A percentile compares a stretch with the other conserved stretches of the same genome.
These are phyloP conservation scores for Boletales sp. DNA, from an alignment of 768 basidiomycete species.

Conservation along the genomic window DNA sequence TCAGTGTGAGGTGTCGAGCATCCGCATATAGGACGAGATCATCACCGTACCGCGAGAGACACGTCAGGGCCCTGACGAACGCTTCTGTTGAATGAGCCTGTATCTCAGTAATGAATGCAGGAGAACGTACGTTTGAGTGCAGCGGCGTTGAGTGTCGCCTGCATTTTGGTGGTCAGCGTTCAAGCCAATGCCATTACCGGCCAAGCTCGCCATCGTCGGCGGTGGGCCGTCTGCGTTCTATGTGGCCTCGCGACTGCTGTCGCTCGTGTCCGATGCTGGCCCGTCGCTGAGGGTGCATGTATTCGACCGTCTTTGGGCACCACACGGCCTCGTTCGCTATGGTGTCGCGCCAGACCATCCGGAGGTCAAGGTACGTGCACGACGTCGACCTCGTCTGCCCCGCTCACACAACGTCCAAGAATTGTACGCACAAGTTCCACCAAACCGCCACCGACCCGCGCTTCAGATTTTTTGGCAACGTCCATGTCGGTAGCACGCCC, in stretches of 20 bases:
- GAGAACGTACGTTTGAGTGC: slow-evolving; percentile 44
- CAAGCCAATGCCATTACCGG: slow-evolving; percentile 12
- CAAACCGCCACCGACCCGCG: slow-evolving; percentile 72
- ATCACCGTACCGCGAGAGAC: slow-evolving; percentile 80
- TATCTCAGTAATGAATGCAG: slow-evolving; percentile 9
- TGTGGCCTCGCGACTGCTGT: slow-evolving; percentile 81
- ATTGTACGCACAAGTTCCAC: slow-evolving; percentile 96
- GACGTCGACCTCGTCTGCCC: neutral
- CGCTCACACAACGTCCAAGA: slow-evolving; percentile 46
- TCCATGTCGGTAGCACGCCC: slow-evolving; percentile 48
- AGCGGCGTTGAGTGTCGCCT: slow-evolving; percentile 59
- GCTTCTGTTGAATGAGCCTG: slow-evolving; percentile 42
- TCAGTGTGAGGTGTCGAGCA: slow-evolving; percentile 56
- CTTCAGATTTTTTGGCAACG: slow-evolving; percentile 89
- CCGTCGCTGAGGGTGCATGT: slow-evolving; percentile 66
- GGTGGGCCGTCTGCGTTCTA: slow-evolving; percentile 97
- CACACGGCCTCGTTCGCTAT: slow-evolving; percentile 92
- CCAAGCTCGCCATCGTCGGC: slow-evolving; percentile 90
- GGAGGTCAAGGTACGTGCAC: slow-evolving; percentile 75
- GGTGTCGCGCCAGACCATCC: slow-evolving; percentile 98
- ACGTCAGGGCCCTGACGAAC: slow-evolving; percentile 69
- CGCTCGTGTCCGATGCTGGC: slow-evolving; percentile 43
- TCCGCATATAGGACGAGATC: slow-evolving; percentile 70
- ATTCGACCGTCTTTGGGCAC: slow-evolving; percentile 91
- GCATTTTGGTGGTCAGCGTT: slow-evolving; percentile 42